phyloP scores from a whole-genome alignment of 1,284 basidiomycete species.

The Moesziomyces sp. region DNA sequence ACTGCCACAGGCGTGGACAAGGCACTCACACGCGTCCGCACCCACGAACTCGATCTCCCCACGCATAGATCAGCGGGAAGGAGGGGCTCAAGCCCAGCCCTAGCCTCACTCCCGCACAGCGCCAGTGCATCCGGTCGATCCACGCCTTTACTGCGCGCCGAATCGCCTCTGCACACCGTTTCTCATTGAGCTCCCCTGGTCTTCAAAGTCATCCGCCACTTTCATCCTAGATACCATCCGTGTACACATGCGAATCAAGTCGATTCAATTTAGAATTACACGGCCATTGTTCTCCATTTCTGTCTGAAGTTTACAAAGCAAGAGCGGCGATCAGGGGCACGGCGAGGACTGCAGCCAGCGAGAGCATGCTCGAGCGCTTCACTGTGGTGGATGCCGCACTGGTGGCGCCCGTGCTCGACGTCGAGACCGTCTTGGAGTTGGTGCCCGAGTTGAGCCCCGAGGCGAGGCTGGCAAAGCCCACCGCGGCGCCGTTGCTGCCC shows the following conservation, averaged over 20 bases:
- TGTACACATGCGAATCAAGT: background rate
- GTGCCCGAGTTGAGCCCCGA: constrained; percentile 48
- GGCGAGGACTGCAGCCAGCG: constrained; percentile 1
- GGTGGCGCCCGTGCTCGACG: constrained; percentile 6
- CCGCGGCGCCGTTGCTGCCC: constrained; percentile 16
- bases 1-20: background rate
- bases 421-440: constrained; percentile 30
- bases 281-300: background rate
- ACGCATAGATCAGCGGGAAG: background rate
- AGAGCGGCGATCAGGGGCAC: constrained; percentile 3
- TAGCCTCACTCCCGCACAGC: background rate
- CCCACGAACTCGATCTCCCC: constrained; percentile 7
- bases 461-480: constrained; percentile 59
- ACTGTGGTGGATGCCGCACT: constrained; percentile 15
- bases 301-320: background rate
- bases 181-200: background rate
- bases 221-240: background rate
- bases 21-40: constrained; percentile 14
- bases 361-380: background rate
- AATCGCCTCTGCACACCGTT: constrained; percentile 13
- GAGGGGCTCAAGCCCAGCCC: constrained; percentile 11
- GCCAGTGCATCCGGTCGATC: background rate
- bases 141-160: constrained; percentile 7
- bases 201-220: background rate
- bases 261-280: background rate